Conservation (phyloP, 73 alveolate genomes). For the Paraurostyla sp. region DNA sequence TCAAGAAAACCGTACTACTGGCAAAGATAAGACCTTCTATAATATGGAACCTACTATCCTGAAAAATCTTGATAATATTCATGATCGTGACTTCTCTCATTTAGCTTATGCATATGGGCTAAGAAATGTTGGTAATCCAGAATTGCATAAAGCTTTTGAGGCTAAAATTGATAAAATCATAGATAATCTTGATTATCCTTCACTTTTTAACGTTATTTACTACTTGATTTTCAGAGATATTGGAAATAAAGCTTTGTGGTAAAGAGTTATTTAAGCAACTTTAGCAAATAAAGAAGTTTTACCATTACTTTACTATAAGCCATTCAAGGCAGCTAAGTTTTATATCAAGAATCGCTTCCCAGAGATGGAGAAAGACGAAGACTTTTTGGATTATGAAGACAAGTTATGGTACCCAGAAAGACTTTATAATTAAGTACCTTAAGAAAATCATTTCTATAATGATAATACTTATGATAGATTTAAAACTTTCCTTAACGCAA, state of each 20-base stretch:
- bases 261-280: constrained; percentile 10
- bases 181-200: constrained; percentile 31
- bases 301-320: constrained; percentile 31
- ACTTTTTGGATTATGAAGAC: constrained; percentile 19
- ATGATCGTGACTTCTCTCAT: constrained; percentile 50
- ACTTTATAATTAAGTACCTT: neutral
- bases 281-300: neutral
- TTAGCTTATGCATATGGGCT: constrained; percentile 50
- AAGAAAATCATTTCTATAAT: neutral
- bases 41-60: neutral
- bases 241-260: constrained; percentile 16
- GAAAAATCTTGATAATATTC: neutral
- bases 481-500: constrained; percentile 19
- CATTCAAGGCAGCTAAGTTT: constrained; percentile 14
- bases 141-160: constrained; percentile 48
- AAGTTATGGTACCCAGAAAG: constrained; percentile 42
- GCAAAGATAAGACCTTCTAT: constrained; percentile 45
- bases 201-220: constrained; percentile 48
- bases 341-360: constrained; percentile 8
- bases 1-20: neutral
- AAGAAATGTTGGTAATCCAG: constrained; percentile 57
- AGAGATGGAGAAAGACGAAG: constrained; percentile 9
- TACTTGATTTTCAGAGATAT: constrained; percentile 49
- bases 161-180: neutral
- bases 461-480: neutral